Evolutionary conservation across 805 yeast species (phyloP).

Genomic region (Starmerella riodocensis): DNA sequence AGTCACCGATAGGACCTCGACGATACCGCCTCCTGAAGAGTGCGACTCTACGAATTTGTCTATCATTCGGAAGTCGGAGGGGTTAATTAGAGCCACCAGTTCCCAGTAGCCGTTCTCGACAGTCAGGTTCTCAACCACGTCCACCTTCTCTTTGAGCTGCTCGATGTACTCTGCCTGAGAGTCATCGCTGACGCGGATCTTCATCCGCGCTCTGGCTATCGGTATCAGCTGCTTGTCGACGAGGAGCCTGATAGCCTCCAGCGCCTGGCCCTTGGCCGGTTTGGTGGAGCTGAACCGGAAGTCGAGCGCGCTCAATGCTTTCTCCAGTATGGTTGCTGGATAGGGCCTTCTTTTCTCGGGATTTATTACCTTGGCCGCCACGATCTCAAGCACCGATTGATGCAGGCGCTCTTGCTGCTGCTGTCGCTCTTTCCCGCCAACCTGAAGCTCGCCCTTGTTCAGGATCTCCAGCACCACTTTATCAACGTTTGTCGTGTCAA

Average conservation of each 20-base stretch:
- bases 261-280: constrained; percentile 74
- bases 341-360: constrained; percentile 82
- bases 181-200: constrained; percentile 44
- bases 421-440: constrained; percentile 84
- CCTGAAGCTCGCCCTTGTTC: constrained; percentile 84
- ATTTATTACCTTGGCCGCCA: constrained; percentile 82
- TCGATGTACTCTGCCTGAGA: constrained; percentile 34
- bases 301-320: constrained; percentile 56
- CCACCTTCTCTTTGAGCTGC: constrained; percentile 33
- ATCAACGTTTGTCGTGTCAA: constrained; percentile 65
- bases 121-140: constrained; percentile 32
- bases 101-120: constrained; percentile 35
- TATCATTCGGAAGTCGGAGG: constrained; percentile 62
- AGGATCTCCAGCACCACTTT: constrained; percentile 68
- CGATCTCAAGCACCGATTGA: constrained; percentile 68
- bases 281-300: constrained; percentile 56
- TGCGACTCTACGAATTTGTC: constrained; percentile 46
- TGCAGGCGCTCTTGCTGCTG: constrained; percentile 58
- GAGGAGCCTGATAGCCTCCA: constrained; percentile 74
- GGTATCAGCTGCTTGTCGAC: constrained; percentile 76
- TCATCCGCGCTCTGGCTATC: constrained; percentile 89
- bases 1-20: constrained; percentile 54
- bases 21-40: constrained; percentile 45
- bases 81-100: constrained; percentile 64
- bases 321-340: constrained; percentile 88